Conservation (phyloP, 805 yeast species). For the Candida sanyiensis region DNA sequence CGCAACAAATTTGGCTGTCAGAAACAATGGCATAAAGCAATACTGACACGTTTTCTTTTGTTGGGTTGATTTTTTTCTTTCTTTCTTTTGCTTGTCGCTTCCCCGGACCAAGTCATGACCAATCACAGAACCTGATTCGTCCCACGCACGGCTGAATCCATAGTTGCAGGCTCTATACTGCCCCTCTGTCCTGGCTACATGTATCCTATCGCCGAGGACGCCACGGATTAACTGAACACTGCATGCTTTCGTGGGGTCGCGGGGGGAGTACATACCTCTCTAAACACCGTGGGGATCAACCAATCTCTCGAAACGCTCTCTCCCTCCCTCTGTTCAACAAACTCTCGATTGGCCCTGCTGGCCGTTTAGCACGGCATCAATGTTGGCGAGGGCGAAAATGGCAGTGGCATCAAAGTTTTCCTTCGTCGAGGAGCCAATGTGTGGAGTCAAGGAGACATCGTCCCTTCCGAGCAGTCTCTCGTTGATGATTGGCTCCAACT, state of each 20-base stretch:
- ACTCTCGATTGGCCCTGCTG: conserved; percentile 22
- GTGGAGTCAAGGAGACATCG: conserved; percentile 55
- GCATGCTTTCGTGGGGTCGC: neutral
- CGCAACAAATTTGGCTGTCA: too few relatives aligned
- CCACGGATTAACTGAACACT: neutral
- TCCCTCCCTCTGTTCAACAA: conserved; percentile 1
- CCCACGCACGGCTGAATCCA: neutral
- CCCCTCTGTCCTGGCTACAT: neutral
- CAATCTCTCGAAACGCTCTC: too few relatives aligned
- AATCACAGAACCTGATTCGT: neutral
- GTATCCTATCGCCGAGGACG: conserved; percentile 4
- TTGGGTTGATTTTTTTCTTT: too few relatives aligned
- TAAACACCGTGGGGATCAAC: too few relatives aligned
- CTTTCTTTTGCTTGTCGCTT: too few relatives aligned
- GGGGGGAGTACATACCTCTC: neutral
- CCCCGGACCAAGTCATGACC: too few relatives aligned
- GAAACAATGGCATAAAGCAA: too few relatives aligned
- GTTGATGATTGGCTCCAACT: conserved; percentile 44
- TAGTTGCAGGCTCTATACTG: neutral
- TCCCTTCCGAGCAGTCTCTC: conserved; percentile 24
- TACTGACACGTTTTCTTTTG: too few relatives aligned
- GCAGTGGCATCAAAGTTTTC: conserved; percentile 41
- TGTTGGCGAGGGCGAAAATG: conserved; percentile 39
- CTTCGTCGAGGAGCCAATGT: conserved; percentile 52
- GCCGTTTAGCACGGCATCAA: conserved; percentile 31